Percentiles rank a stretch among this genome's conserved stretches.
Conservation (phyloP, 306 rosid genomes). For the Trichosanthes cucumerina region DNA sequence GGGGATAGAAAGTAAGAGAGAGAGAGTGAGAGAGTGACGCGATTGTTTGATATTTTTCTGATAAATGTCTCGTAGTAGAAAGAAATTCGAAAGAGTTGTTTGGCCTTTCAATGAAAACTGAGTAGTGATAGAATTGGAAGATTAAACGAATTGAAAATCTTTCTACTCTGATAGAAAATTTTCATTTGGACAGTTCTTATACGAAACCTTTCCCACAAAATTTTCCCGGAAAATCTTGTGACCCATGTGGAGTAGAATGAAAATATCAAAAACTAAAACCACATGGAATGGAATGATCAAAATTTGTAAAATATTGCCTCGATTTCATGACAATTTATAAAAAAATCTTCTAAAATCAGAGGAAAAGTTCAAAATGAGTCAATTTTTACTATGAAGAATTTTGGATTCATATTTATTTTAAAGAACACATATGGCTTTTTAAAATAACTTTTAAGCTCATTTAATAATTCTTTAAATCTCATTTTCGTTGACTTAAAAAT, state of each 20-base stretch:
- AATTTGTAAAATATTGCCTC: neutral
- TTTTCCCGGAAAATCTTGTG: constrained; percentile 1
- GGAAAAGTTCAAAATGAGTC: neutral
- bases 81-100: neutral
- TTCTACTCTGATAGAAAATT: neutral
- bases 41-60: neutral
- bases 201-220: neutral
- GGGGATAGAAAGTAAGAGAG: neutral
- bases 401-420: neutral
- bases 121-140: neutral
- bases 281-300: neutral
- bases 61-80: neutral
- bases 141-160: neutral
- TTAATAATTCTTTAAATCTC: too few species aligned
- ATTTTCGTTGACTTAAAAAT: too few species aligned
- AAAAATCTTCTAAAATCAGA: neutral
- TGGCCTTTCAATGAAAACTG: neutral
- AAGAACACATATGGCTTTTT: neutral
- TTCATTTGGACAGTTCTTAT: neutral
- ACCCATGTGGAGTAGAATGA: neutral
- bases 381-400: neutral
- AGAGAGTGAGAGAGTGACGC: neutral
- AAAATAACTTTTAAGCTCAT: too few species aligned
- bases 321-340: neutral
- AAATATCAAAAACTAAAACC: neutral